Evolutionary conservation across 2,329 filamentous ascomycete genomes (phyloP), one percentile per base, ranked within the genome.

Genomic region (Leptographium procerum): DNA sequence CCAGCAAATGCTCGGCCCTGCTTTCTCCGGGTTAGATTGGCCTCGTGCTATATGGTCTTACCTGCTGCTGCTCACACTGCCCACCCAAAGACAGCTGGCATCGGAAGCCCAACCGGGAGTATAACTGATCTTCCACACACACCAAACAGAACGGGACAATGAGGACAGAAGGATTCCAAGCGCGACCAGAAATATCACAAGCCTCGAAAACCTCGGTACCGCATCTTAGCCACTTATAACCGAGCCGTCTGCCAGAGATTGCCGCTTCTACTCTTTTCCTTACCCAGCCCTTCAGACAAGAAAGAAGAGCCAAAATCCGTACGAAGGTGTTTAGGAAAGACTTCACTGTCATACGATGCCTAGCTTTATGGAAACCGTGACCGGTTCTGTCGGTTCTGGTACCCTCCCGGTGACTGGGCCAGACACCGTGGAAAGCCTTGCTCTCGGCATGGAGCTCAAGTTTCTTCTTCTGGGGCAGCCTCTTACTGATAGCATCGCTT

Each of bases 381-480:
- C 24, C 11, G n/a, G 4, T 4, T 11, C 13, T 3, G 16, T 24
- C 34, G 31, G 51, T 16, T 4, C 22, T 53, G 51, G n/a, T 6
- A 6, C 8, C n/a, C n/a, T 9, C 8, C 3, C n/a, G 4, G 51
- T 10, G 8, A 36, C 31, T 16, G 55, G 56, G 0, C 58, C 57
- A 8, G 67, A 68, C 54, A 57, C 43, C 9, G 60, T 59, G 8
- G 62, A 65, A 10, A 62, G 64, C 29, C 51, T 68, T 4, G 64
- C 65, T 10, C 57, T 69, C 13, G 70, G 67, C 10, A 61, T 71
- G n/a, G 69, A 71, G 59, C 59, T 70, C 54, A 71, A 71, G 59
- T 66, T 70, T 60, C 60, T 71, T 16, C 55, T 69, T 34, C 64
- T 69, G 8, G 64, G 68, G 5, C 62, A 69, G 29, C 61, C 63